Base-by-base conservation (phyloP, 306 rosid genomes). In the Luffa acutangula region DNA sequence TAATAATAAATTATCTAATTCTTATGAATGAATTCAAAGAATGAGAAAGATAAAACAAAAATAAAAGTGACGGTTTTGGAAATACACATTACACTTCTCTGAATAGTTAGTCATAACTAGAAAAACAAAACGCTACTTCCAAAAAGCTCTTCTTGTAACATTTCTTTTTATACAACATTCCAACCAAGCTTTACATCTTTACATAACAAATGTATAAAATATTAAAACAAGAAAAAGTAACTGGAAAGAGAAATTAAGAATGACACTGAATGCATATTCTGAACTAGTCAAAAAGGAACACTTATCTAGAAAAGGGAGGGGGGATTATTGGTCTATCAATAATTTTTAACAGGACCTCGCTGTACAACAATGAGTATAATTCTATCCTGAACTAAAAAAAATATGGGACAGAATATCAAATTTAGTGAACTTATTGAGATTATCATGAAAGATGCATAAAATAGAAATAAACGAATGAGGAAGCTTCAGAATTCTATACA, bases 401-500 rank as follows among this genome's bases (percentile, higher is more conserved):
- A 46, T 49, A 46, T 1, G n/a, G 15, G 43, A 43, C 12, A 73
- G 12, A 51, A 51, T 14, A 5, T n/a, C 46, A 20, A 17, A 57
- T 20, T 39, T 37, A 41, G 45, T 73, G 42, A 73, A 21, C 78
- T 43, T 25, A 51, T 49, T 74, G 6, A 49, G 45, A 74, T 31
- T n/a, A 48, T 49, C 60, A 48, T 13, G 63, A 52, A 25, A 18
- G 56, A 33, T 5, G 17, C 14, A 41, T 54, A 76, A 79, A 80
- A 85, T 85, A 73, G 80, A 78, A 83, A 21, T 12, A 57, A 84
- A 82, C 79, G 76, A 58, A 39, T 7, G 67, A 76, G 80, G 92
- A 77, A 85, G 77, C 80, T 80, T 85, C 57, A 80, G 51, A 78
- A 78, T 75, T 83, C 83, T 75, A 81, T 64, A 88, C 85, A 84